A percentile compares a stretch with the other conserved stretches of the same genome.
phyloP scores from a whole-genome alignment of 2,329 filamentous ascomycete species.

The Fusarium annulatum region DNA sequence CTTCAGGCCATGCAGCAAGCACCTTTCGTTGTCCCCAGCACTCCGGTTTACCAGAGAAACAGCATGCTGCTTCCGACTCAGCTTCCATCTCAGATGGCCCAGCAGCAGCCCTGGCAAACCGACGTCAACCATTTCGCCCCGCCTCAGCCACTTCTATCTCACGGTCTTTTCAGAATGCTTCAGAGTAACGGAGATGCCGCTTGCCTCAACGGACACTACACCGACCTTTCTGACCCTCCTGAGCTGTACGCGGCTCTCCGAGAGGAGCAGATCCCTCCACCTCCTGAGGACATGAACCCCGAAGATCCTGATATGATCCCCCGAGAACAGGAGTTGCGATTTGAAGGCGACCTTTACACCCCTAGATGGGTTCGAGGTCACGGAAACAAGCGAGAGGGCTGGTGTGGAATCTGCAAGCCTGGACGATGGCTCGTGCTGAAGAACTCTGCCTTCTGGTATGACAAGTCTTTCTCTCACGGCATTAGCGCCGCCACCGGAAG shows the following conservation, averaged over 20 bases:
- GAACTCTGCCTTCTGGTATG: constrained; percentile 93
- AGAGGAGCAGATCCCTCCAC: constrained; percentile 78
- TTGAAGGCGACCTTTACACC: constrained; percentile 84
- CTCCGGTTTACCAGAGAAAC: constrained; percentile 63
- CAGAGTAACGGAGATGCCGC: constrained; percentile 80
- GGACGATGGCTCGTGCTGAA: constrained; percentile 88
- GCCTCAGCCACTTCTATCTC: constrained; percentile 73
- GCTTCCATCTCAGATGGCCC: constrained; percentile 63
- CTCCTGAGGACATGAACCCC: constrained; percentile 84
- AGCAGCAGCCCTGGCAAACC: constrained; percentile 60
- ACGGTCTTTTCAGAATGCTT: constrained; percentile 78
- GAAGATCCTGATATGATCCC: constrained; percentile 79
- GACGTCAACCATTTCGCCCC: constrained; percentile 67
- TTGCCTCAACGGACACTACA: constrained; percentile 74
- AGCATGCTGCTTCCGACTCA: constrained; percentile 66
- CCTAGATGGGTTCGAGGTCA: constrained; percentile 86
- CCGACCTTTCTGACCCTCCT: constrained; percentile 78
- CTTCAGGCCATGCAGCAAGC: constrained; percentile 66
- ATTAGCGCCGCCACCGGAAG: constrained; percentile 85
- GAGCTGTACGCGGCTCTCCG: constrained; percentile 80
- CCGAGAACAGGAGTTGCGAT: constrained; percentile 82
- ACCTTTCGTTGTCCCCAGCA: constrained; percentile 65
- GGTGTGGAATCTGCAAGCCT: constrained; percentile 90
- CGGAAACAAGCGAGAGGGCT: constrained; percentile 88
- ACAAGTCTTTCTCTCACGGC: constrained; percentile 90